A percentile compares a stretch with the other conserved stretches of the same genome.
Evolutionary conservation across 805 yeast species (phyloP).

Genomic region (Candida endomychidarum): DNA sequence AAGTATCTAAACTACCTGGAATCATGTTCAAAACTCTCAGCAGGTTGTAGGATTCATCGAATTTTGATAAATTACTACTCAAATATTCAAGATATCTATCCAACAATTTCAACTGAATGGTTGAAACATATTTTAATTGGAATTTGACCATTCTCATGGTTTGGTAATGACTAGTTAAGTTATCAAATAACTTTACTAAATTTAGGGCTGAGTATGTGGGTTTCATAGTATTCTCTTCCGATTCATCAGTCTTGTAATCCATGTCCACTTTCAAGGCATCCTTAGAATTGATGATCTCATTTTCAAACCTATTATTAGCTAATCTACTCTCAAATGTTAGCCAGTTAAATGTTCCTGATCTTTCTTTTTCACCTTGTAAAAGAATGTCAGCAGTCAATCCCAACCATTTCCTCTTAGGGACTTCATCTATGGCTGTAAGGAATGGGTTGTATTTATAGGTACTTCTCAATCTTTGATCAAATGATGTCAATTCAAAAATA

Average conservation of each 20-base stretch:
- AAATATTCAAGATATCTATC: conserved; percentile 51
- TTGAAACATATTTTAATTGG: conserved; percentile 55
- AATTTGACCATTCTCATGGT: conserved; percentile 50
- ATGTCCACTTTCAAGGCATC: conserved; percentile 59
- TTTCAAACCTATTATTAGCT: conserved; percentile 49
- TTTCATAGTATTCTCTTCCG: conserved; percentile 13
- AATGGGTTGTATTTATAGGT: conserved; percentile 49
- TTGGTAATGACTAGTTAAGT: conserved; percentile 54
- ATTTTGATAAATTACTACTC: conserved; percentile 40
- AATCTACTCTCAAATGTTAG: conserved; percentile 51
- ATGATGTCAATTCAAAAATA: conserved; percentile 54
- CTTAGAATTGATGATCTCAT: conserved; percentile 46
- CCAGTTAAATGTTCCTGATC: conserved; percentile 44
- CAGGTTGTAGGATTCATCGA: conserved; percentile 38
- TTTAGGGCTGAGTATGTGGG: conserved; percentile 67
- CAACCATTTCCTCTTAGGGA: conserved; percentile 40
- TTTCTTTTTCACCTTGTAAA: conserved; percentile 32
- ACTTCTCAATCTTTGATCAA: conserved; percentile 51
- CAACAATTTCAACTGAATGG: conserved; percentile 56
- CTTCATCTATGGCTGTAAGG: conserved; percentile 18
- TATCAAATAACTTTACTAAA: conserved; percentile 55
- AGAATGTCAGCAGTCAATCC: conserved; percentile 47
- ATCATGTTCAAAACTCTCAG: conserved; percentile 33
- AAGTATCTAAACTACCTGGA: conserved; percentile 36
- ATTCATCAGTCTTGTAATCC: conserved; percentile 36